Percentiles rank a stretch among this genome's conserved stretches.
These are phyloP conservation scores for Annona squamosa DNA, from an alignment of 164 flowering plant genomes.

Conservation along the genomic window DNA sequence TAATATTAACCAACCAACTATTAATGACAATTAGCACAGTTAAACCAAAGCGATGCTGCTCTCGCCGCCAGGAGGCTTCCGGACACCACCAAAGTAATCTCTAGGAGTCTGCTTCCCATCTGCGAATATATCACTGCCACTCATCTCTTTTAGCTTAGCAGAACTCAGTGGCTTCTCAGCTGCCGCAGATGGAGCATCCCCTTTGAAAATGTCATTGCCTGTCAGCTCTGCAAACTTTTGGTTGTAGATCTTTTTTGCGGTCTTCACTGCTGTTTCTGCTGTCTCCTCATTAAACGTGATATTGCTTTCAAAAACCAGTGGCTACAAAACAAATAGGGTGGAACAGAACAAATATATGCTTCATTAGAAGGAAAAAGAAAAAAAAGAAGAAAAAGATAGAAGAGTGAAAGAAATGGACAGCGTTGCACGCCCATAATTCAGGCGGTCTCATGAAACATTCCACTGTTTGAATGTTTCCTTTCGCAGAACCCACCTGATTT, in stretches of 20 bases:
- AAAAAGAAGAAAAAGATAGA: not conserved
- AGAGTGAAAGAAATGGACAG: not conserved
- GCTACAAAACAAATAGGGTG: slow-evolving; percentile 18
- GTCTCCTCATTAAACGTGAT: slow-evolving; percentile 48
- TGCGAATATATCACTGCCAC: slow-evolving; percentile 83
- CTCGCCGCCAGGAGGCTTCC: slow-evolving; percentile 98
- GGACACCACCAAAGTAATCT: slow-evolving; percentile 84
- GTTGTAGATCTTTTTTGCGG: slow-evolving; percentile 72
- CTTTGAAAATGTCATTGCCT: slow-evolving; percentile 88
- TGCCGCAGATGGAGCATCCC: slow-evolving; percentile 59
- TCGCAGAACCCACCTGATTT: too few relatives aligned
- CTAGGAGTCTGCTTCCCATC: slow-evolving; percentile 73
- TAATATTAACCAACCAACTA: not conserved
- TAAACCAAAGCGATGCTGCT: slow-evolving; percentile 93
- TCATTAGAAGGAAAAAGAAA: not conserved
- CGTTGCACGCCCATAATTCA: not conserved
- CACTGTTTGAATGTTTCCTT: too few relatives aligned
- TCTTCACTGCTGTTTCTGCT: slow-evolving; percentile 42
- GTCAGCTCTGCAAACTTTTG: slow-evolving; percentile 80
- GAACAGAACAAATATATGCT: not conserved
- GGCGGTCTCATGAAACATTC: too few relatives aligned
- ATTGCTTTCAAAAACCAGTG: slow-evolving; percentile 57
- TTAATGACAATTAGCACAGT: slow-evolving; percentile 21
- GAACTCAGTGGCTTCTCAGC: slow-evolving; percentile 73
- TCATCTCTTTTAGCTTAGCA: slow-evolving; percentile 87